Base-by-base conservation (phyloP, 495 filamentous ascomycete species). In the Penicillium waksmanii region DNA sequence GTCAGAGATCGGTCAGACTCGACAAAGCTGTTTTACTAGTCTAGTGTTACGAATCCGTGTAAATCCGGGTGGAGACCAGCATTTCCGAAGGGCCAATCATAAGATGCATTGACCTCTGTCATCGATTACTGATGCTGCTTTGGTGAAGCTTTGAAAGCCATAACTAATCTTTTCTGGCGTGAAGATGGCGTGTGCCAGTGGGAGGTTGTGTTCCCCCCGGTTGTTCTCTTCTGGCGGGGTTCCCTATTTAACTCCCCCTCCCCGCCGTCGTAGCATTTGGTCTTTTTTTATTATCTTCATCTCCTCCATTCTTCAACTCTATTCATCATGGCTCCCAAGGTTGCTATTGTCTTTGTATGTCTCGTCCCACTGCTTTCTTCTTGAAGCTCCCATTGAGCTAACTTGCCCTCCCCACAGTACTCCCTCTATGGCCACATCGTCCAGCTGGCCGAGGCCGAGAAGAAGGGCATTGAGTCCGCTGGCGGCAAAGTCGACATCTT, bases 371-470 rank as follows among this genome's bases (percentile, higher is more conserved):
- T 5, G 6, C 46, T 8, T 38, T 18, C 15, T 62, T 9, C 19
- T 31, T 2, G 4, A 35, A 59, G 44, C 51, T 50, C 58, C 58
- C 66, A 68, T 25, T 53, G 27, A 3, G 13, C 23, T 40, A 31
- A 49, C 42, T 17, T 42, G 17, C 19, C 11, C 12, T 27, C 27
- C 18, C 5, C 9, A 64, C 34, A 96, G 91, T 98, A 98, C 81
- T 97, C 94, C 63, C 90, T 92, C 82, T 98, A 96, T 77, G 94
- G 95, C 76, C 94, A 98, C 77, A 90, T 97, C 78, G 67, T 80
- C 71, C 79, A 85, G 74, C 76, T 98, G 66, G 95, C 93, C 68
- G 87, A 92, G 71, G 93, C 93, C 55, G 93, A 97, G 79, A 89
- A 91, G 82, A 87, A 82, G 65, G 95, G 95, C 72, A 90, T 97